phyloP scores from a whole-genome alignment of 331 rosid species.

The Quercus lobata region DNA sequence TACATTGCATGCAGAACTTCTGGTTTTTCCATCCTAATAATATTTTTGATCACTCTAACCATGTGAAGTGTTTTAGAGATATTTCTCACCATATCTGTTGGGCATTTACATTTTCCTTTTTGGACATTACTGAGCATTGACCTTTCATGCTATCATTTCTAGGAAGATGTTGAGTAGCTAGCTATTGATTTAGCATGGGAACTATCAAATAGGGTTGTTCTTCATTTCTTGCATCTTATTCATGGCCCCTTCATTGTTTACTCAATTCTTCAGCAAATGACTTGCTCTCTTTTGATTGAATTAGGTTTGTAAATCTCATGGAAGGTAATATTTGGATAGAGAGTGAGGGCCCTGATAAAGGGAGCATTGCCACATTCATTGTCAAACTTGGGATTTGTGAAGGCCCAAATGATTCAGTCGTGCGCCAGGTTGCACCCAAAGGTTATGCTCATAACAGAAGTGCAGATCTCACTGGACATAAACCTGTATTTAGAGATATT shows the following conservation, averaged over 20 bases:
- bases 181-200: background rate
- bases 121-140: no score
- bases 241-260: background rate
- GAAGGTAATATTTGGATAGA: conserved; percentile 90
- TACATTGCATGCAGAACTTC: background rate
- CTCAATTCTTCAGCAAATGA: background rate
- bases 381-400: conserved; percentile 64
- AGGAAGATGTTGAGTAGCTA: background rate
- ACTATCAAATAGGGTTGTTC: background rate
- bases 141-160: no score
- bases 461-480: conserved; percentile 47
- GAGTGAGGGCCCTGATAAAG: conserved; percentile 77
- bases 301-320: conserved; percentile 86
- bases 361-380: conserved; percentile 54
- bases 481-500: conserved; percentile 33
- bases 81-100: background rate
- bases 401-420: conserved; percentile 33
- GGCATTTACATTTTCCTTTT: background rate
- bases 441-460: conserved; percentile 51
- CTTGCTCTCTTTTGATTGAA: conserved; percentile 4
- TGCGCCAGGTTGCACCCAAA: conserved; percentile 26
- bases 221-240: background rate
- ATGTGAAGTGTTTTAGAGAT: background rate
- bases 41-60: background rate
- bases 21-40: background rate